Evolutionary conservation across 2,329 filamentous ascomycete species (phyloP), one percentile per base, ranked within the genome.

Genomic region (Bipolaris gigantea): DNA sequence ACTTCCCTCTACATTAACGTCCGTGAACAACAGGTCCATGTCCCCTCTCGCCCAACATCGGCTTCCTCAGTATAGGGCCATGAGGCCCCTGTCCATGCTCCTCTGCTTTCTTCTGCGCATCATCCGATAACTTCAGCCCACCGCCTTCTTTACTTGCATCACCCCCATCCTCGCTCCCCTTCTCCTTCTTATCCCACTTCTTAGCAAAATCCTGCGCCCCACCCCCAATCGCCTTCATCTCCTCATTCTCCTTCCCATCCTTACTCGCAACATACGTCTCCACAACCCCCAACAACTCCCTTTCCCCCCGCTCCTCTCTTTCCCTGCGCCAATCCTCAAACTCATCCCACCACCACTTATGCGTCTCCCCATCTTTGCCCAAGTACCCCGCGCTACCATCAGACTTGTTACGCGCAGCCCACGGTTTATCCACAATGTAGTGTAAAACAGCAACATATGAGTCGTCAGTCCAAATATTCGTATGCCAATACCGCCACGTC

Each of bases 391-490:
- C 80, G 3, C 51, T 56, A 2, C 78, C 77, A 53, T 80, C 75
- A 10, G 33, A 21, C 18, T 65, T 61, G 16, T 66, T 70, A 16
- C 76, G 71, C 46, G 70, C 73, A 34, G 77, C 74, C 81, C 81
- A 83, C 13, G 81, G 81, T 69, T 83, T 83, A 58, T 83, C 80
- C 6, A 82, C 80, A 50, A 83, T 81, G 50, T 82, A 83, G 60
- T 83, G 81, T 45, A 82, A 53, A 7, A 77, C 76, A 0, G 76
- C 70, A 4, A 83, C 76, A 25, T 78, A 73, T 2, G 76, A 74
- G 54, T 83, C 80, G 4, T 72, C 68, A 1, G 38, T 35, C 81
- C 81, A 83, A 19, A 82, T 76, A 33, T 77, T 75, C 5, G 67
- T 50, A 60, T 83, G 81, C 78, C 80, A 81, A 62, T 83, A 82